A percentile compares a stretch with the other conserved stretches of the same genome.
phyloP scores from a whole-genome alignment of 352 stramenopile genomes.

The Globisporangium sylvaticum region DNA sequence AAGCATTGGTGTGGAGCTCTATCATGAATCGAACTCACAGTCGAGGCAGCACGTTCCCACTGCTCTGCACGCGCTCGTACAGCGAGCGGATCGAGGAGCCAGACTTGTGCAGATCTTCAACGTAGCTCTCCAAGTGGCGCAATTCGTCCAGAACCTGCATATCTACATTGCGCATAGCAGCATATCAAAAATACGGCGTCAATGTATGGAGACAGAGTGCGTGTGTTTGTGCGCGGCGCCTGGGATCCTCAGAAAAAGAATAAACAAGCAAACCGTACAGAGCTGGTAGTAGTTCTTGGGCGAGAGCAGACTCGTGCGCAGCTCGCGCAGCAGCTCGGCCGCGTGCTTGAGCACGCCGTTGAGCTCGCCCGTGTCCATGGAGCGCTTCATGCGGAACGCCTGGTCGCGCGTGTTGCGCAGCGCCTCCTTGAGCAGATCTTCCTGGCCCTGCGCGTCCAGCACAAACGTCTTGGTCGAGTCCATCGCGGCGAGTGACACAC shows the following conservation, averaged over 20 bases:
- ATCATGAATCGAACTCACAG: constrained; percentile 41
- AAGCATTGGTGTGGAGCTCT: not conserved
- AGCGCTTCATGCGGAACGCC: constrained; percentile 85
- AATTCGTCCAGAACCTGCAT: constrained; percentile 93
- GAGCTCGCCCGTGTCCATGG: constrained; percentile 69
- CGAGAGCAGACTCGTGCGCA: constrained; percentile 88
- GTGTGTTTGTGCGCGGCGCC: no score
- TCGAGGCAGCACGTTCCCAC: constrained; percentile 93
- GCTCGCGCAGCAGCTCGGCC: constrained; percentile 77
- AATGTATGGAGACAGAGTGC: not conserved
- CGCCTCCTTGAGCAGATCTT: constrained; percentile 71
- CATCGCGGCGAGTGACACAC: not conserved
- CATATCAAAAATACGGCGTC: no score
- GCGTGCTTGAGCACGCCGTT: constrained; percentile 76
- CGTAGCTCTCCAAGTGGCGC: constrained; percentile 92
- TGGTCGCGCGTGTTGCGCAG: constrained; percentile 68
- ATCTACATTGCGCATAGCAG: no score
- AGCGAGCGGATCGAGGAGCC: constrained; percentile 89
- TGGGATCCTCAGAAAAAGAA: no score
- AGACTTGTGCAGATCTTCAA: constrained; percentile 76
- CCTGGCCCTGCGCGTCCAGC: constrained; percentile 62
- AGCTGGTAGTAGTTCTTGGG: constrained; percentile 99
- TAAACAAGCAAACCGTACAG: constrained; percentile 89
- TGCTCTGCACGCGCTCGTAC: constrained; percentile 95
- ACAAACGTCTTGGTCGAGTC: constrained; percentile 31